A percentile compares a stretch with the other conserved stretches of the same genome.
Evolutionary conservation across 2,329 filamentous ascomycete species (phyloP).

Genomic region (Xylariaceae sp.): DNA sequence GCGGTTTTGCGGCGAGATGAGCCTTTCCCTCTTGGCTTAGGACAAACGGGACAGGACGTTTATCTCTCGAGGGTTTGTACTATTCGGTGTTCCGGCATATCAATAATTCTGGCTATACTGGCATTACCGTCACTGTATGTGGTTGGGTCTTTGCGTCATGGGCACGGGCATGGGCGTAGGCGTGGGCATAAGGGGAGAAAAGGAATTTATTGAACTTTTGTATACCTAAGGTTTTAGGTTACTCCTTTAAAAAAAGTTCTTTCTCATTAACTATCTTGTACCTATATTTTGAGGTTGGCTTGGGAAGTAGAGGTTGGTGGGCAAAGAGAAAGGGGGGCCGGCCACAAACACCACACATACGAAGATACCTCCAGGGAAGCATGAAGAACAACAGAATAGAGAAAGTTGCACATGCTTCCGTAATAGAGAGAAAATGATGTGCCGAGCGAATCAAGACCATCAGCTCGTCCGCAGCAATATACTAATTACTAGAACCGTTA

Average conservation of each 20-base stretch:
- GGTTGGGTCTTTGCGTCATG: slow-evolving; percentile 9
- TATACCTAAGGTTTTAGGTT: slow-evolving; percentile 14
- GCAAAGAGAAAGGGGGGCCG: too few species aligned
- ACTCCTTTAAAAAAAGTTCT: slow-evolving; percentile 3
- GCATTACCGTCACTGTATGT: slow-evolving; percentile 14
- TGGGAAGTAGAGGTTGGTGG: background rate
- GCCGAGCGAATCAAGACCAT: background rate
- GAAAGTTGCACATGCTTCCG: slow-evolving; percentile 1
- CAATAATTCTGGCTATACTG: slow-evolving; percentile 2
- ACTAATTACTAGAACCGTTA: slow-evolving; percentile 3
- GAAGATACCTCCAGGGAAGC: too few species aligned
- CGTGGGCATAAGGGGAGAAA: background rate
- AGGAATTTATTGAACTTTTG: slow-evolving; percentile 9
- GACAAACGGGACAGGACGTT: background rate
- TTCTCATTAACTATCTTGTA: too few species aligned
- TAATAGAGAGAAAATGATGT: background rate
- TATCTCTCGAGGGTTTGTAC: slow-evolving; percentile 7
- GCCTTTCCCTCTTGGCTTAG: slow-evolving; percentile 13
- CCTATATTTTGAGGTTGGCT: background rate
- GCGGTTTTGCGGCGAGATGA: slow-evolving; percentile 6
- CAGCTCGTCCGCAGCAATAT: background rate
- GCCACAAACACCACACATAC: too few species aligned
- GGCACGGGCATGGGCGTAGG: background rate
- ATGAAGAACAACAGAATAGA: background rate
- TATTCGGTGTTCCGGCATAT: slow-evolving; percentile 8